phyloP scores from a whole-genome alignment of 2,329 filamentous ascomycete genomes.

The Colletotrichum tropicicola region DNA sequence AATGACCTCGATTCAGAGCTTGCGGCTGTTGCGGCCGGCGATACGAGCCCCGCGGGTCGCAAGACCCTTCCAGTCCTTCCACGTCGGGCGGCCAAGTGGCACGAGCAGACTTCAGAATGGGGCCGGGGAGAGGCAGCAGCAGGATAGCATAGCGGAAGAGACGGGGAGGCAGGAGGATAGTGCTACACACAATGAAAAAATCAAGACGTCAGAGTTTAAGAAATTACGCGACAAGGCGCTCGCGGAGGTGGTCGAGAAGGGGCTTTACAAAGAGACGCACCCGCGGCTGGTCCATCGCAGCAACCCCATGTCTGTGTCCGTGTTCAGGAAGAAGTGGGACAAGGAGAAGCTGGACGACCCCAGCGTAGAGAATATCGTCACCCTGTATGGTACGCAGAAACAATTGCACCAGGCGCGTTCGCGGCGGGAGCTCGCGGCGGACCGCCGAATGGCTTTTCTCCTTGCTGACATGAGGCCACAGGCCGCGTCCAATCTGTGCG shows the following conservation, averaged over 20 bases:
- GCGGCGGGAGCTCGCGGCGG: neutral
- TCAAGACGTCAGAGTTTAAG: slow-evolving; percentile 24
- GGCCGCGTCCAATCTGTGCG: slow-evolving; percentile 81
- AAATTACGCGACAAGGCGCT: slow-evolving; percentile 19
- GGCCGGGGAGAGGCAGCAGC: neutral
- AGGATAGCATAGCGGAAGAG: neutral
- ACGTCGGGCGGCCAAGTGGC: slow-evolving; percentile 14
- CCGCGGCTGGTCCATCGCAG: slow-evolving; percentile 28
- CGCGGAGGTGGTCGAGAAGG: slow-evolving; percentile 11
- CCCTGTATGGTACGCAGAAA: slow-evolving; percentile 37
- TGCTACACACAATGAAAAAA: neutral
- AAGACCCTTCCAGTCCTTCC: slow-evolving; percentile 16
- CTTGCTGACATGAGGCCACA: slow-evolving; percentile 40
- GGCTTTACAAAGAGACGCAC: slow-evolving; percentile 23
- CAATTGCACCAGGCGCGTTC: neutral
- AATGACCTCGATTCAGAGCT: slow-evolving; percentile 48
- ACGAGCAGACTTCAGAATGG: slow-evolving; percentile 21
- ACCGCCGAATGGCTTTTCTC: neutral
- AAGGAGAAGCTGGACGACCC: slow-evolving; percentile 7
- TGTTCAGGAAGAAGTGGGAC: slow-evolving; percentile 21
- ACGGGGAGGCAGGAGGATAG: neutral
- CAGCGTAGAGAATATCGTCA: slow-evolving; percentile 26
- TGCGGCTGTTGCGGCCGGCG: slow-evolving; percentile 39
- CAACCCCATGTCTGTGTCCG: slow-evolving; percentile 24
- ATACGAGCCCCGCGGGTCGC: slow-evolving; percentile 28